Evolutionary conservation across 2,329 filamentous ascomycete genomes (phyloP).

Genomic region (Byssochlamys sp.): DNA sequence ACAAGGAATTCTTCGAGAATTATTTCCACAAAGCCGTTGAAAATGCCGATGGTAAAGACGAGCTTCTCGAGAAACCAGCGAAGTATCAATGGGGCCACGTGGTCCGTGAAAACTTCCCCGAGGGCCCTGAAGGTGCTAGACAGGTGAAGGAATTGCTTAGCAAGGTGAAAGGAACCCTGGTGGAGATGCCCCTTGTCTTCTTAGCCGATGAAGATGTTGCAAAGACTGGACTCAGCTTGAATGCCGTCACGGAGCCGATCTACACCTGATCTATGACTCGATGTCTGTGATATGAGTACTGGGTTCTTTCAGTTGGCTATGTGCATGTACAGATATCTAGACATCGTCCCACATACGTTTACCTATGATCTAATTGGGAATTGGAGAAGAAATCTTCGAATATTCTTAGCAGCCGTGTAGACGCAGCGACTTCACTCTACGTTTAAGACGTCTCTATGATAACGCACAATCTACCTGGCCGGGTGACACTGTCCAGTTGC

Average conservation of each 20-base stretch:
- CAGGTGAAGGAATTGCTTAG: slow-evolving; percentile 63
- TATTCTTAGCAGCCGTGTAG: no score
- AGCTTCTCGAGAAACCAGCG: slow-evolving; percentile 30
- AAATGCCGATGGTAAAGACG: slow-evolving; percentile 36
- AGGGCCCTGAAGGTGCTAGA: slow-evolving; percentile 54
- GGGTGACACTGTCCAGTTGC: no score
- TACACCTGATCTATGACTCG: slow-evolving; percentile 48
- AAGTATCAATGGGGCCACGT: slow-evolving; percentile 80
- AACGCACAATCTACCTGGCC: no score
- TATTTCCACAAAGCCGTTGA: slow-evolving; percentile 43
- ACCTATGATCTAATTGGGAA: no score
- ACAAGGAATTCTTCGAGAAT: slow-evolving; percentile 54
- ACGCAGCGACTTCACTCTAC: no score
- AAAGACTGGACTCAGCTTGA: slow-evolving; percentile 65
- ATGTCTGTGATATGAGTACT: background rate
- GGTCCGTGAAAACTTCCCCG: slow-evolving; percentile 62
- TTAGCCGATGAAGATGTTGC: slow-evolving; percentile 78
- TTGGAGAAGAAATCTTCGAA: no score
- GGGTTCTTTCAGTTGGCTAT: no score
- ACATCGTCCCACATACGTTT: no score
- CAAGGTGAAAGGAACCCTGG: slow-evolving; percentile 58
- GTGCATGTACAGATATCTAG: no score
- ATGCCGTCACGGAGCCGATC: slow-evolving; percentile 61
- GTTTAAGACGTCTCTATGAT: no score
- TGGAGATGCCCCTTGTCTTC: slow-evolving; percentile 89